phyloP scores from a whole-genome alignment of 257 asterid species.

The Vinca minor region DNA sequence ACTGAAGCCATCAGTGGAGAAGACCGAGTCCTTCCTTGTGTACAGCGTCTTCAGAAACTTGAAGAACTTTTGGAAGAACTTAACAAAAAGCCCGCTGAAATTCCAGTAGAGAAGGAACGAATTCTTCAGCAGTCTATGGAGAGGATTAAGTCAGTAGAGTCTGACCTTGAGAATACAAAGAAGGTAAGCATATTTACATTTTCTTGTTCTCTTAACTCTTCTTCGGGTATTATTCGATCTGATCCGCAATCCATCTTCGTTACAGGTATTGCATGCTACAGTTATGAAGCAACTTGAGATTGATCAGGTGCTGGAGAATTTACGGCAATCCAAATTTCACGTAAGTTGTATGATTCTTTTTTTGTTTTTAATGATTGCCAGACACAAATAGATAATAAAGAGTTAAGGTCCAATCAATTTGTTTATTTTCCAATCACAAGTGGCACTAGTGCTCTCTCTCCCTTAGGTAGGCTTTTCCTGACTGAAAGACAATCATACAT shows the following conservation, averaged over 20 bases:
- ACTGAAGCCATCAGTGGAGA: conserved; percentile 27
- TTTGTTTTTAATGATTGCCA: background rate
- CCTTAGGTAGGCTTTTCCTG: too few species aligned
- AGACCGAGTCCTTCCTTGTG: conserved; percentile 48
- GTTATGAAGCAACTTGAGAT: conserved; percentile 73
- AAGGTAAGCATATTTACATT: conserved; percentile 40
- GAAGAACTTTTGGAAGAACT: conserved; percentile 71
- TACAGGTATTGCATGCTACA: conserved; percentile 62
- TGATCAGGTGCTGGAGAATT: conserved; percentile 57
- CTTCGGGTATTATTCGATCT: conserved; percentile 4
- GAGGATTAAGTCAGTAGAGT: conserved; percentile 75
- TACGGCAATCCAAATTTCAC: conserved; percentile 47
- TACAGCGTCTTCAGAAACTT: conserved; percentile 65
- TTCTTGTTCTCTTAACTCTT: conserved; percentile 8
- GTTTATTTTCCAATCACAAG: too few species aligned
- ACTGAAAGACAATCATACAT: too few species aligned
- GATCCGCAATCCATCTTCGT: conserved; percentile 14
- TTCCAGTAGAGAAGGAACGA: conserved; percentile 80
- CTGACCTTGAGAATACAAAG: conserved; percentile 80
- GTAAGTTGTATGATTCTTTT: conserved; percentile 31
- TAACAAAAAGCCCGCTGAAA: conserved; percentile 62
- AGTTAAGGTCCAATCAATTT: too few species aligned
- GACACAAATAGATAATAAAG: too few species aligned
- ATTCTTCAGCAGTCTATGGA: conserved; percentile 73
- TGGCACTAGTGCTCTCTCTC: too few species aligned